Evolutionary conservation across 1,139 yeast genomes (phyloP).

Genomic region (Suhomyces maxii): DNA sequence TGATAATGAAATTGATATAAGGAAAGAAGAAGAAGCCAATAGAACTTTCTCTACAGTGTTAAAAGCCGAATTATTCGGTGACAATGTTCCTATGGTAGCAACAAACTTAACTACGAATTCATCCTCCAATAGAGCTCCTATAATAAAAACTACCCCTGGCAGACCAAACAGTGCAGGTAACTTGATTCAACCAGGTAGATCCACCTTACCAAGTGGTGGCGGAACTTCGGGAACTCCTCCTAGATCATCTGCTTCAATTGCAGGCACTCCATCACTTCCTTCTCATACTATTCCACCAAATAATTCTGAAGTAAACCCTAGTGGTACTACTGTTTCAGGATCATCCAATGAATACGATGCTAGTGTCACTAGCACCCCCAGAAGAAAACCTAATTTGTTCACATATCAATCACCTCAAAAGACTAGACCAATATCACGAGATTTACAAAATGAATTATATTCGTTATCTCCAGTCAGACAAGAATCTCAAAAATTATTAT

Average conservation of each 20-base stretch:
- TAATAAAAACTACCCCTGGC: constrained; percentile 8
- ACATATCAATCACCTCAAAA: constrained; percentile 72
- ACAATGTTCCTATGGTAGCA: constrained; percentile 63
- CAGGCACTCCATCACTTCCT: constrained; percentile 5
- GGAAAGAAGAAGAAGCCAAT: constrained; percentile 80
- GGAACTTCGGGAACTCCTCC: constrained; percentile 10
- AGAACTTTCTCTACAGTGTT: constrained; percentile 82
- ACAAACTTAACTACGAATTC: constrained; percentile 26
- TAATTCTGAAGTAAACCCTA: constrained; percentile 1
- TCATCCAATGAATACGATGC: constrained; percentile 18
- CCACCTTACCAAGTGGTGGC: constrained; percentile 2
- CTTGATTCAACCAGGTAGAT: constrained; percentile 11
- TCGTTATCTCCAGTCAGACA: constrained; percentile 86
- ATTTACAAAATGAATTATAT: constrained; percentile 70
- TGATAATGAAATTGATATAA: constrained; percentile 65
- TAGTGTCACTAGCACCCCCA: constrained; percentile 47
- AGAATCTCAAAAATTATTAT: constrained; percentile 75
- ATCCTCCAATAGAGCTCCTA: constrained; percentile 11
- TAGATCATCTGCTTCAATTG: constrained; percentile 6
- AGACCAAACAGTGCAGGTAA: constrained; percentile 27
- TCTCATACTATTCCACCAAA: constrained; percentile 3
- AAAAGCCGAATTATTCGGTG: constrained; percentile 90
- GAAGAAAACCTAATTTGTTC: constrained; percentile 60
- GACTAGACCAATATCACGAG: constrained; percentile 58
- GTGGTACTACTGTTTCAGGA: constrained; percentile 1